Evolutionary conservation across 192 early-diverging fungal genomes (phyloP).

Genomic region (Backusella tarrabulga): DNA sequence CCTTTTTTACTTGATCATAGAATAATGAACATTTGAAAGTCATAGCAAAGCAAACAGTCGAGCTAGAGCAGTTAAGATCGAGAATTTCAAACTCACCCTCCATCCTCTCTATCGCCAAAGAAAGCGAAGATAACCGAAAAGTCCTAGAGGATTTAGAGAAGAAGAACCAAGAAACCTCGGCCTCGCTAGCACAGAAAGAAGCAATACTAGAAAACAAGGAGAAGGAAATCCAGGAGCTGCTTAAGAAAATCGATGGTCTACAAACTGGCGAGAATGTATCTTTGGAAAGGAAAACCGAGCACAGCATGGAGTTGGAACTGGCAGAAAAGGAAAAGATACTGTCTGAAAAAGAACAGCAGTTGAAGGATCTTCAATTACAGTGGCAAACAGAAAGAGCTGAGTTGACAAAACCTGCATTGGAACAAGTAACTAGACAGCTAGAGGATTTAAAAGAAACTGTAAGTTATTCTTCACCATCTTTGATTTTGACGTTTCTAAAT

Average conservation of each 20-base stretch:
- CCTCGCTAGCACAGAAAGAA: slow-evolving; percentile 6
- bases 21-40: slow-evolving; percentile 30
- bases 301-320: slow-evolving; percentile 11
- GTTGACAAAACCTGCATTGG: slow-evolving; percentile 30
- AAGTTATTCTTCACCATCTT: not conserved
- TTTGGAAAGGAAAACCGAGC: not conserved
- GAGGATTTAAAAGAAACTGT: slow-evolving; percentile 29
- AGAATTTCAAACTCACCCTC: slow-evolving; percentile 9
- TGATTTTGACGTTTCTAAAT: not conserved
- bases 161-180: slow-evolving; percentile 6
- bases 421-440: slow-evolving; percentile 28
- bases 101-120: not conserved
- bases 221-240: not conserved
- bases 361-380: slow-evolving; percentile 11
- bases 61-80: slow-evolving; percentile 28
- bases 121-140: not conserved
- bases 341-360: slow-evolving; percentile 20
- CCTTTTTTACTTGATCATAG: slow-evolving; percentile 12
- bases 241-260: not conserved
- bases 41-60: slow-evolving; percentile 30
- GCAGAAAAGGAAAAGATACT: slow-evolving; percentile 28
- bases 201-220: slow-evolving; percentile 1
- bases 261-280: not conserved
- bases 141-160: not conserved
- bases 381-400: slow-evolving; percentile 28